These are phyloP conservation scores for Ramichloridium luteum DNA, from an alignment of 2,329 filamentous ascomycete species.

Conservation along the genomic window DNA sequence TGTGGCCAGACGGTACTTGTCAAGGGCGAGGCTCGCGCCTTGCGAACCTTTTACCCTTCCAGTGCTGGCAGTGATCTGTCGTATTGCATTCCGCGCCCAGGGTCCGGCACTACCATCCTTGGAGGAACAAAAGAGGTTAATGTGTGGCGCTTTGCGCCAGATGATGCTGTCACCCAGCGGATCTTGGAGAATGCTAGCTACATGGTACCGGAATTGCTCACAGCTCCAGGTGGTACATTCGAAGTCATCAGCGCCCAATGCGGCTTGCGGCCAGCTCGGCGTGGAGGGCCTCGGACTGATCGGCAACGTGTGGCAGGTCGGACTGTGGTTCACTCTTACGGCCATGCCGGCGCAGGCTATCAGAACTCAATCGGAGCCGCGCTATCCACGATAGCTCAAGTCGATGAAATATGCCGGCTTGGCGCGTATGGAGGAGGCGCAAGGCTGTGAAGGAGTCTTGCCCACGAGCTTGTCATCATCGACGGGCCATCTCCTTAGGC, in stretches of 20 bases:
- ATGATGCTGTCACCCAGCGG: constrained; percentile 22
- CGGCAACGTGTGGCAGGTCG: constrained; percentile 23
- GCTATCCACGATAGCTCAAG: too few species aligned
- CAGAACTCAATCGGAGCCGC: constrained; percentile 22
- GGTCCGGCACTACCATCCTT: constrained; percentile 30
- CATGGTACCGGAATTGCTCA: constrained; percentile 27
- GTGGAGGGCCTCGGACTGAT: constrained; percentile 33
- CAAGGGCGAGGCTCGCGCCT: constrained; percentile 30
- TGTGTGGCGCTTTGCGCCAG: constrained; percentile 24
- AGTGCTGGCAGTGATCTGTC: too few species aligned
- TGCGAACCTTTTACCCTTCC: too few species aligned
- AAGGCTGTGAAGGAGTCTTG: not conserved
- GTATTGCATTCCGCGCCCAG: constrained; percentile 34
- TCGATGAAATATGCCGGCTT: not conserved
- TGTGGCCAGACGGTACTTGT: constrained; percentile 37
- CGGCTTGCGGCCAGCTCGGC: constrained; percentile 33
- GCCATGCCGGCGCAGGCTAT: constrained; percentile 35
- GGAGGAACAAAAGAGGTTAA: constrained; percentile 34
- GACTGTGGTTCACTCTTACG: constrained; percentile 36
- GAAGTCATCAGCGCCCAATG: constrained; percentile 33
- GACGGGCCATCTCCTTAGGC: not conserved
- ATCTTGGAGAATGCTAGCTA: constrained; percentile 28
- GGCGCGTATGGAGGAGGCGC: not conserved
- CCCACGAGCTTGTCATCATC: too few species aligned
- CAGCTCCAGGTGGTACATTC: constrained; percentile 26